Percentiles rank a stretch among this genome's conserved stretches.
Conservation (phyloP, 1,284 basidiomycete species). For the Phellopilus nigrolimitatus region DNA sequence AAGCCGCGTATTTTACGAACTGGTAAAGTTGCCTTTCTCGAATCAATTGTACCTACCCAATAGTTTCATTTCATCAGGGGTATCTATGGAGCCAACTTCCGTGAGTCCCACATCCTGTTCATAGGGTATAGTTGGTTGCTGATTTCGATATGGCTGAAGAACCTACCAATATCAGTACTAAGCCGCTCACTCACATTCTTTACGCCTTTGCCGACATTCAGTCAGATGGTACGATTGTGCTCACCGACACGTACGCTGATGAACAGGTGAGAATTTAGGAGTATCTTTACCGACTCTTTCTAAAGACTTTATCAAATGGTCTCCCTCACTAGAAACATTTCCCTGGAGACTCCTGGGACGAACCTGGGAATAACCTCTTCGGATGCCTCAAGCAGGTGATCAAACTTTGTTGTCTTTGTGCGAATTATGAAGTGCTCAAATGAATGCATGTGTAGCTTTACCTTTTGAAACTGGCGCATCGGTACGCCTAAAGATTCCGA, state of each 20-base stretch:
- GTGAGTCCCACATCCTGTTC: slow-evolving; percentile 34
- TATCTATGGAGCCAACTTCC: slow-evolving; percentile 79
- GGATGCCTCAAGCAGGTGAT: slow-evolving; percentile 82
- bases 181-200: slow-evolving; percentile 69
- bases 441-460: slow-evolving; percentile 35
- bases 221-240: slow-evolving; percentile 55
- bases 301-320: slow-evolving; percentile 1
- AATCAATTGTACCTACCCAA: slow-evolving; percentile 11
- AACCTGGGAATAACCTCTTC: slow-evolving; percentile 73
- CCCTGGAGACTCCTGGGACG: slow-evolving; percentile 54
- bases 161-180: slow-evolving; percentile 53
- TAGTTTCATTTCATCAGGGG: slow-evolving; percentile 45
- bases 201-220: slow-evolving; percentile 85
- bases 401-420: background rate
- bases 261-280: slow-evolving; percentile 51
- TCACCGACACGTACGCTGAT: slow-evolving; percentile 83
- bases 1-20: slow-evolving; percentile 65
- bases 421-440: background rate
- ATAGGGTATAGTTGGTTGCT: slow-evolving; percentile 9
- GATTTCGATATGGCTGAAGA: slow-evolving; percentile 34
- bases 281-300: too few relatives aligned
- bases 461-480: slow-evolving; percentile 69
- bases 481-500: slow-evolving; percentile 31
- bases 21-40: too few relatives aligned
- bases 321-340: slow-evolving; percentile 53